Evolutionary conservation across 1,139 yeast genomes (phyloP).

Genomic region (Yamadazyma dendronema): DNA sequence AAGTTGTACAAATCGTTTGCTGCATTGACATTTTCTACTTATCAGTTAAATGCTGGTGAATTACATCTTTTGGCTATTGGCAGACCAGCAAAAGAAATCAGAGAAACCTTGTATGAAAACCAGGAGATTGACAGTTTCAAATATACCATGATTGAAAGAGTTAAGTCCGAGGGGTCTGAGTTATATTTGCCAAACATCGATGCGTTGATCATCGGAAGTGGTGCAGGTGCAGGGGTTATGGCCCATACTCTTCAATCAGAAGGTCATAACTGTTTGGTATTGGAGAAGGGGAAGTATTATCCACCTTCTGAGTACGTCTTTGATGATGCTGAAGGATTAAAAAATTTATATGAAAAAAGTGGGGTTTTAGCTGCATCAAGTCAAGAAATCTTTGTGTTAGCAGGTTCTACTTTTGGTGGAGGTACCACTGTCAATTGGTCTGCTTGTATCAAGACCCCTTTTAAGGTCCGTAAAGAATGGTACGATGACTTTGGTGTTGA

Average conservation of each 20-base stretch:
- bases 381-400: constrained; percentile 42
- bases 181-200: constrained; percentile 39
- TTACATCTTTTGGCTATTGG: constrained; percentile 36
- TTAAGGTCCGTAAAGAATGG: constrained; percentile 57
- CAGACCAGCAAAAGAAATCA: constrained; percentile 31
- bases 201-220: constrained; percentile 55
- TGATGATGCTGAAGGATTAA: constrained; percentile 38
- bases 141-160: constrained; percentile 34
- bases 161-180: constrained; percentile 28
- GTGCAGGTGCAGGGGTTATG: constrained; percentile 58
- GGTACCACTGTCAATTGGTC: constrained; percentile 65
- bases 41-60: constrained; percentile 27
- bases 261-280: constrained; percentile 46
- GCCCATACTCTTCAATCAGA: constrained; percentile 48
- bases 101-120: constrained; percentile 29
- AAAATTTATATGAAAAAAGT: constrained; percentile 38
- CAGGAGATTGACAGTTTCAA: constrained; percentile 25
- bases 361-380: constrained; percentile 35
- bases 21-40: constrained; percentile 24
- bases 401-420: constrained; percentile 61
- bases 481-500: constrained; percentile 46
- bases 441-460: constrained; percentile 55
- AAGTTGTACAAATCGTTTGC: constrained; percentile 27
- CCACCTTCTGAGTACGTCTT: constrained; percentile 35
- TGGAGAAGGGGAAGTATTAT: constrained; percentile 54